Base-by-base conservation (phyloP, 768 basidiomycete genomes). In the Saitozyma sp. region DNA sequence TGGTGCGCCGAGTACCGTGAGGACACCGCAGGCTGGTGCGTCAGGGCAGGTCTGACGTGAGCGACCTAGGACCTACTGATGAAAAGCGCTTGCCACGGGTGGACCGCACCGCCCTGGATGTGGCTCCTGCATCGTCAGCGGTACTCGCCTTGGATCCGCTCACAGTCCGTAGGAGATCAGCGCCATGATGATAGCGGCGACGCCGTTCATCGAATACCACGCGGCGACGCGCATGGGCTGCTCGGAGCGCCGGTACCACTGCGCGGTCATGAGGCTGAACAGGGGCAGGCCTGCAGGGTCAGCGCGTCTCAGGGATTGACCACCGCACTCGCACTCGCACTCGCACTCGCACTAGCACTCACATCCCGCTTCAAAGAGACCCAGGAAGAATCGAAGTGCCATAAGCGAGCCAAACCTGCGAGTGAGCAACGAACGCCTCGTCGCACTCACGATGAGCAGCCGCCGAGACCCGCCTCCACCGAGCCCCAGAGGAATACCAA, bases 221-320 rank as follows among this genome's bases (percentile, higher is more conserved):
- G 59, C 59, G 49, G 72, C 72, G 13, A 74, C 69, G 9, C 72
- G 60, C 45, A 74, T 46, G 14, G 72, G 72, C 56, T 74, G 72
- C 60, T 74, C 72, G 40, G 71, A 69, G n/a, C 71, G 63, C 41
- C 68, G 54, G 61, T 74, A 77, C 74, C 71, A 77, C n/a, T 66
- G 75, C 9, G 68, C 58, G 38, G 84, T 80, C 51, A 81, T 71
- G 55, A 81, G 65, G 29, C 77, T 67, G 67, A 81, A 80, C 10
- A 80, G 65, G 0, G 80, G 79, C 4, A 81, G 65, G 29, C 45
- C n/a, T 13, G 45, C 11, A 17, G n/a, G 45, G 45, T 46, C 45
- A 46, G 45, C 45, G 45, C 45, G 11, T 11, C 13, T 17, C 45
- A 11, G 45, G 67, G 19, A 71, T 40, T 42, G 54, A 53, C 14